Evolutionary conservation across 2,329 filamentous ascomycete species (phyloP), one percentile per base, ranked within the genome.

Genomic region (Fragosphaeria purpurea): DNA sequence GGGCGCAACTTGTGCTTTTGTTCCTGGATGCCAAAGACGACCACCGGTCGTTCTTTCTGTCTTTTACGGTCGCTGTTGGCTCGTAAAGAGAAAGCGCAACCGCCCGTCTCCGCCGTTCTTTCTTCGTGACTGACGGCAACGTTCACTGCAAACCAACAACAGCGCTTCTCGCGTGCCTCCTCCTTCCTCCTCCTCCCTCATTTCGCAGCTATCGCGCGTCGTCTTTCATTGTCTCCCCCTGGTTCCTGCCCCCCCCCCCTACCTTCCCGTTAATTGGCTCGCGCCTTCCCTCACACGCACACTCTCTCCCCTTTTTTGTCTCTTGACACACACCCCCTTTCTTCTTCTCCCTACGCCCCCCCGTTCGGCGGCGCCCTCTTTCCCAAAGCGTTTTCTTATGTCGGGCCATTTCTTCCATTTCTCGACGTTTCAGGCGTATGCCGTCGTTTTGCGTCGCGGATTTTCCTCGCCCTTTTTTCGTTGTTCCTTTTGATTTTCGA

Each of bases 391-490:
- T 22, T 50, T 13, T 41, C 43, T 58, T 57, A 53, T 57, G 57
- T 51, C 54, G 49, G 43, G 32, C 50, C 50, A 46, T 42, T 22
- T 22, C 22, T 22, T 46, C 43, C 49, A 54, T 53, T 57, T 55
- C 22, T 56, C 57, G 49, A 59, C 60, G 62, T 63, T 64, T 64
- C 62, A 64, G 56, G 22, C 53, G 57, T 38, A 41, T 35, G 43
- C 48, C 47, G 51, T 40, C 37, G 47, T 43, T 54, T 22, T 50
- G 54, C 56, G 61, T 63, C 61, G 59, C 60, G 60, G 60, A 58
- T 61, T 62, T 51, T 50, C 43, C 50, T 56, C 43, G 46, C 50
- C 31, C 46, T 22, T 11, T 37, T 37, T 11, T 11, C 11, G 7
- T 4, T 37, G 7, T 22, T 33, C 12, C 48, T 38, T 32, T 32